Percentiles rank a stretch among this genome's conserved stretches.
Conservation (phyloP, 1,284 basidiomycete genomes). For the Farysia itapuensis region DNA sequence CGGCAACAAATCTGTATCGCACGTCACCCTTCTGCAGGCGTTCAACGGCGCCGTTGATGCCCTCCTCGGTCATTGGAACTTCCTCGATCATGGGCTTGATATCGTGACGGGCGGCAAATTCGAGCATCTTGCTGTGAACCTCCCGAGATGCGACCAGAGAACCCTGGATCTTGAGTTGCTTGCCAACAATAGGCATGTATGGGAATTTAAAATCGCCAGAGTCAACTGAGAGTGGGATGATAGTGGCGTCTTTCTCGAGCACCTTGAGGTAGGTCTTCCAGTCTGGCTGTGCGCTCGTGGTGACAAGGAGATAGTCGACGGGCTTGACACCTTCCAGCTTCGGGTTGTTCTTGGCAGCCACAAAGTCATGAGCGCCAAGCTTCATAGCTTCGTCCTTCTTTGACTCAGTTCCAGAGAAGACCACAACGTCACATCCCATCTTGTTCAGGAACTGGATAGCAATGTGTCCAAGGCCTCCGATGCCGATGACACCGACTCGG, state of each 20-base stretch:
- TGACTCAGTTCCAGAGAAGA: slow-evolving; percentile 37
- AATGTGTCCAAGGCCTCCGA: slow-evolving; percentile 42
- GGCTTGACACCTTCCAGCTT: slow-evolving; percentile 48
- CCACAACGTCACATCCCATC: slow-evolving; percentile 47
- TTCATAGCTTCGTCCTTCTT: slow-evolving; percentile 47
- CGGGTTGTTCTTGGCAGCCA: slow-evolving; percentile 49
- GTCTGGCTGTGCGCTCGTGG: slow-evolving; percentile 50
- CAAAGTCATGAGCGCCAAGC: slow-evolving; percentile 48
- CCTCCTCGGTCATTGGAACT: slow-evolving; percentile 54
- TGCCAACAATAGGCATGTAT: slow-evolving; percentile 47
- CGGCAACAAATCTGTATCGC: slow-evolving; percentile 52
- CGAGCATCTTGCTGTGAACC: slow-evolving; percentile 50
- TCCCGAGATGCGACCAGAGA: slow-evolving; percentile 46
- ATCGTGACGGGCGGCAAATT: slow-evolving; percentile 42
- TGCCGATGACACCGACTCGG: slow-evolving; percentile 41
- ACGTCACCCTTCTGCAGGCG: slow-evolving; percentile 53
- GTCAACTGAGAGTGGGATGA: slow-evolving; percentile 51
- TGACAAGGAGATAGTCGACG: slow-evolving; percentile 45
- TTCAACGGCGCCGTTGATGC: slow-evolving; percentile 47
- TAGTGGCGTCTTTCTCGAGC: slow-evolving; percentile 40
- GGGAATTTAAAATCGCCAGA: slow-evolving; percentile 27
- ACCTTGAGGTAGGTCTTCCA: slow-evolving; percentile 49
- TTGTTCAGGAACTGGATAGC: slow-evolving; percentile 43
- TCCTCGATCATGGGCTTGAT: slow-evolving; percentile 52
- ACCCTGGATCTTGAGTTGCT: slow-evolving; percentile 46